Conservation (phyloP, 2,329 filamentous ascomycete genomes). For the Curvularia sp. region DNA sequence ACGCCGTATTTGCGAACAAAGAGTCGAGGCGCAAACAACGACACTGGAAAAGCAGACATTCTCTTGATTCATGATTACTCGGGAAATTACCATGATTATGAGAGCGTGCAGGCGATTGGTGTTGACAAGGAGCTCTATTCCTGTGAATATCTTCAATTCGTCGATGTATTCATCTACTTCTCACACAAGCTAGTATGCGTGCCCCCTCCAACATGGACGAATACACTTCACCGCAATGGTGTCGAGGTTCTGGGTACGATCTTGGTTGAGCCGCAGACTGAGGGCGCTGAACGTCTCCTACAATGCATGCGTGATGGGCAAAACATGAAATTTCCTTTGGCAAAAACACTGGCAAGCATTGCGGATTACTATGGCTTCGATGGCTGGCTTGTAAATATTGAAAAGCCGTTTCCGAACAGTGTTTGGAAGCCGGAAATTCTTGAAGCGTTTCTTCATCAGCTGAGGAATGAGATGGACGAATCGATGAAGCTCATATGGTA, state of each 20-base stretch:
- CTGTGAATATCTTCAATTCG: constrained; percentile 55
- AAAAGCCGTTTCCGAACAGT: constrained; percentile 51
- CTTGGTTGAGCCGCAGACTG: constrained; percentile 53
- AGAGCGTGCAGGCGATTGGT: constrained; percentile 44
- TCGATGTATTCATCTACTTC: constrained; percentile 58
- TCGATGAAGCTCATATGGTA: constrained; percentile 52
- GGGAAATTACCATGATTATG: constrained; percentile 57
- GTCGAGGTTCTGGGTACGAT: constrained; percentile 55
- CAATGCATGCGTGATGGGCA: constrained; percentile 16
- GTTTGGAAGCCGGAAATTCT: constrained; percentile 44
- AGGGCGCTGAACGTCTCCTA: constrained; percentile 43
- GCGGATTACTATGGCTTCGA: constrained; percentile 56
- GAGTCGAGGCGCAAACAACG: background rate
- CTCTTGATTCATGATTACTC: constrained; percentile 52
- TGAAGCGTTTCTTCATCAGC: constrained; percentile 49
- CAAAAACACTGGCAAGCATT: constrained; percentile 50
- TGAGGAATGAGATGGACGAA: constrained; percentile 43
- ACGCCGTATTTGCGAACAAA: constrained; percentile 46
- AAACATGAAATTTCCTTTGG: constrained; percentile 44
- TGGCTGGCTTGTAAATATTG: constrained; percentile 58
- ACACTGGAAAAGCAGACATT: constrained; percentile 31
- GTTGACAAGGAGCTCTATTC: constrained; percentile 48
- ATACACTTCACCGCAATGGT: constrained; percentile 57
- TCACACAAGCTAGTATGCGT: constrained; percentile 57
- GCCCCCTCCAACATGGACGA: constrained; percentile 57